Base-by-base conservation (phyloP, 2,329 filamentous ascomycete species). In the Fusarium solani-melongenae region DNA sequence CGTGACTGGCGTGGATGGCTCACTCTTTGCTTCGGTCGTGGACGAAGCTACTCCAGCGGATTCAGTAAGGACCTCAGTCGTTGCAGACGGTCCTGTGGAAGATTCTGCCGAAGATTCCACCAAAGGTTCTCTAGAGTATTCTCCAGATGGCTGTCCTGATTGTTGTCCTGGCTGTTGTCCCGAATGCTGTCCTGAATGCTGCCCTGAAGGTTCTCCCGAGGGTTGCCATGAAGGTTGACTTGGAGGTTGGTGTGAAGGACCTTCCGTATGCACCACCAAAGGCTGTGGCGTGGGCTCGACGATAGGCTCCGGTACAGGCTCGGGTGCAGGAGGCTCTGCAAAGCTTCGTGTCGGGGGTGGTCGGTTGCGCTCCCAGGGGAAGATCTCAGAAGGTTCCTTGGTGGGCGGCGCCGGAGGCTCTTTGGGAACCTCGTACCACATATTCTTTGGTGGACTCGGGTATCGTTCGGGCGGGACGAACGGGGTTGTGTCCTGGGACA, bases 381-480 rank as follows among this genome's bases (percentile, higher is more conserved):
- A 99, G 57, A 98, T 92, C 4, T 91, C 88, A 56, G 88, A 88
- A 15, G 91, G 89, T 69, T 85, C 88, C 72, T 91, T 86, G 49
- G 88, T 75, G n/a, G 79, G 77, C 27, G 82, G 85, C 56, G 90
- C 87, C 24, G 90, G 90, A 20, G 86, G 85, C 67, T 89, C 88
- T 71, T 88, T 90, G 6, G 95, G 95, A 38, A 97, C 89, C 77
- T 96, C 86, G 80, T 96, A 98, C 88, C 92, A 96, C 94, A 98
- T 95, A 79, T 95, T 89, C 81, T 89, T 93, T 0, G 95, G 94
- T 20, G 94, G 94, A 78, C 94, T 93, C 4, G 95, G 94, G 78
- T 97, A 96, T 62, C 89, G 88, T 68, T 86, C 83, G 20, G 95
- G 95, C 34, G 95, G 90, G 62, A 94, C 88, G 82, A 97, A 98